Base-by-base conservation (phyloP, 2,329 filamentous ascomycete genomes). In the Microascus cirrosus region DNA sequence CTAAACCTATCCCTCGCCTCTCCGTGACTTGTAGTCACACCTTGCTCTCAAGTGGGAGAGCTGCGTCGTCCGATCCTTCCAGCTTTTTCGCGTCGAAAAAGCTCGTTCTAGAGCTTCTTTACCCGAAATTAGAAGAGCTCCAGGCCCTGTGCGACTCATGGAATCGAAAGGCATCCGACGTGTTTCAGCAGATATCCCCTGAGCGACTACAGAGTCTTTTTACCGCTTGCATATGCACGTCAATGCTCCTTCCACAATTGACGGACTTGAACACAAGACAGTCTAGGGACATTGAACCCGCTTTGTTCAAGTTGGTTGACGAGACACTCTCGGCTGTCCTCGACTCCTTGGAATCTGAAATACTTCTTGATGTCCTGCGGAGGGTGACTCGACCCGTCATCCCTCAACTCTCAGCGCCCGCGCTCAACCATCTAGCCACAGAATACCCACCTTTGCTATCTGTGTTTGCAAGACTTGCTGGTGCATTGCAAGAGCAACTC, bases 191-290 rank as follows among this genome's bases (percentile, higher is more conserved):
- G 58, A 70, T 83, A 13, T 82, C 80, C 1, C 65, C 73, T 11
- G 78, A 81, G 58, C 75, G 76, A 18, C 74, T 82, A 55, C 76
- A 78, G 54, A 82, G 79, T 62, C 68, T 82, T 6, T 63, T 81
- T 1, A 73, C 74, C 1, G 79, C 77, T 34, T 75, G 76, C 54
- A 63, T 82, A 18, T 67, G 74, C 2, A 73, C 73, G 5, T 68
- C 70, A 1, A 66, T 80, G 34, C 67, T 82, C 11, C 63, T 81
- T 3, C 77, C 78, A 0, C 72, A 78, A 54, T 67, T 83, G 3
- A 66, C 66, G 15, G 72, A 74, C 28, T 66, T 77, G 28, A 78
- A 80, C 59, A 74, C 75, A 2, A 71, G 72, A 13, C 74, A 77
- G 55, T 77, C 77, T 1, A 70, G 74, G 34, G 75, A 78, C n/a